Evolutionary conservation across 306 rosid genomes (phyloP).

Genomic region (Trifolium dubium): DNA sequence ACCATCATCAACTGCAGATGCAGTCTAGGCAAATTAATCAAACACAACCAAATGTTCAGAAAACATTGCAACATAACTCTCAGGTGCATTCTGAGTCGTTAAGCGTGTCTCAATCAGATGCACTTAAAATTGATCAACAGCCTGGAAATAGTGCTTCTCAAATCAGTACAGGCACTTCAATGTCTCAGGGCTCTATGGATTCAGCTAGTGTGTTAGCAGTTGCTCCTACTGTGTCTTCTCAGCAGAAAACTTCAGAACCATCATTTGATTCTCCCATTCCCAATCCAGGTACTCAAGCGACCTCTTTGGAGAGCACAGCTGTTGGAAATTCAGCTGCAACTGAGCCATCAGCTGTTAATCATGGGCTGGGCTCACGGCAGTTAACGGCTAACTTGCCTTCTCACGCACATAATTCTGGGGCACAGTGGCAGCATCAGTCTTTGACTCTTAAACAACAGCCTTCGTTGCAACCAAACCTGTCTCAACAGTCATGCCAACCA

Average conservation of each 20-base stretch:
- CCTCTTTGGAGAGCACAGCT: constrained; percentile 62
- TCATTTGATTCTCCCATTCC: constrained; percentile 57
- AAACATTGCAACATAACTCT: constrained; percentile 65
- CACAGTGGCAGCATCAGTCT: constrained; percentile 71
- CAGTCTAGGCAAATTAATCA: constrained; percentile 73
- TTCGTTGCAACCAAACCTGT: constrained; percentile 48
- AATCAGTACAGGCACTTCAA: constrained; percentile 52
- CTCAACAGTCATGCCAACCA: constrained; percentile 65
- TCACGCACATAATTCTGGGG: constrained; percentile 74
- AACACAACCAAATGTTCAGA: constrained; percentile 66
- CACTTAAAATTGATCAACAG: constrained; percentile 68
- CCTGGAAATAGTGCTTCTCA: constrained; percentile 57
- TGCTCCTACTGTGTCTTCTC: constrained; percentile 60
- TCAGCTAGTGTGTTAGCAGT: constrained; percentile 52
- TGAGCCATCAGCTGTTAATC: constrained; percentile 60
- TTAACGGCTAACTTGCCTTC: constrained; percentile 63
- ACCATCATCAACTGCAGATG: constrained; percentile 57
- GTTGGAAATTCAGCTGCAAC: constrained; percentile 62
- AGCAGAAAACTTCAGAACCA: constrained; percentile 74
- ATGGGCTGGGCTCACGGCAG: constrained; percentile 69
- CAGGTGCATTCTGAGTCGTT: constrained; percentile 63
- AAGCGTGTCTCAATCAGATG: constrained; percentile 62
- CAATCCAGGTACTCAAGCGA: constrained; percentile 54
- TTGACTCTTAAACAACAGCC: constrained; percentile 61
- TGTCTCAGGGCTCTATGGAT: constrained; percentile 62